A percentile compares a stretch with the other conserved stretches of the same genome.
Conservation (phyloP, 441 rosid species). For the Populus tomentosa region DNA sequence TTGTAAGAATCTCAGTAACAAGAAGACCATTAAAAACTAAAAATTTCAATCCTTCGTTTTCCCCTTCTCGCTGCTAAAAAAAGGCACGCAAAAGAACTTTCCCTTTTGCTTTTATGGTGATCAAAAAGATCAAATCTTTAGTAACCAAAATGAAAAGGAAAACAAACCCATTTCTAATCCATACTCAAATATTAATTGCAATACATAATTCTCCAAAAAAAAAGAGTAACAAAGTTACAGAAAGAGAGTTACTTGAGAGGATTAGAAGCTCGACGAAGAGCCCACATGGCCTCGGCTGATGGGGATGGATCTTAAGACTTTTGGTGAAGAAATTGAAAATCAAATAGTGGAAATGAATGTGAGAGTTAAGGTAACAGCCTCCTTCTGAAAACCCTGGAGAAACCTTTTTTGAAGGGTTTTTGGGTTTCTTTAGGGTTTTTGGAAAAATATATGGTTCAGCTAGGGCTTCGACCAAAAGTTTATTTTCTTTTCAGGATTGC, state of each 20-base stretch:
- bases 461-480: neutral
- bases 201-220: neutral
- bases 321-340: neutral
- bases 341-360: neutral
- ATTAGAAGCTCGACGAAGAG: slow-evolving; percentile 14
- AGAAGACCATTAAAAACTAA: neutral
- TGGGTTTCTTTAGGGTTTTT: no score
- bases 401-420: neutral
- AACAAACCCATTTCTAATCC: neutral
- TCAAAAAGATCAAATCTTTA: neutral
- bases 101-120: neutral
- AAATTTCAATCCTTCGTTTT: neutral
- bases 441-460: neutral
- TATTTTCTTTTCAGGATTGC: neutral
- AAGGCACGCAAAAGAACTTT: neutral
- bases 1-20: neutral
- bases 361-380: neutral
- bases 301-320: neutral
- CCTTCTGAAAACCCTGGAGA: neutral
- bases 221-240: neutral
- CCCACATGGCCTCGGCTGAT: neutral
- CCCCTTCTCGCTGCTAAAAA: neutral
- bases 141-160: neutral
- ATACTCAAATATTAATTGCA: neutral
- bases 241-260: slow-evolving; percentile 2